These are phyloP conservation scores for Scalesia atractyloides DNA, from an alignment of 129 eudicot genomes.

Conservation along the genomic window DNA sequence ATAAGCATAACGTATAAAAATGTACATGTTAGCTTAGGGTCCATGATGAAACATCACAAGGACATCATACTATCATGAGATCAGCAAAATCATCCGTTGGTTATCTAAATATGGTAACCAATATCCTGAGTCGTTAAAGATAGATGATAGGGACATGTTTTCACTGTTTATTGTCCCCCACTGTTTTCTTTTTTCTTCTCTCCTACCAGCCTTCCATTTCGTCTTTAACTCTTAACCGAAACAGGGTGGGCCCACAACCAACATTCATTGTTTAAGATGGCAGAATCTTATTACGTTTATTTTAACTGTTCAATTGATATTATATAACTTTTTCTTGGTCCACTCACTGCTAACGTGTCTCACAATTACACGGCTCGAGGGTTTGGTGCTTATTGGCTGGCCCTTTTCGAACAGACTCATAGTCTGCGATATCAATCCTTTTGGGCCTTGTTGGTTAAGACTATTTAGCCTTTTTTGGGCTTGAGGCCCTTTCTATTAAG, in stretches of 20 bases:
- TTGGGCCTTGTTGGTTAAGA: neutral
- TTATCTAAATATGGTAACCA: conserved; percentile 9
- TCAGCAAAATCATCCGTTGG: conserved; percentile 15
- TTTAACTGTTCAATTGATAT: neutral
- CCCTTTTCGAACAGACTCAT: neutral
- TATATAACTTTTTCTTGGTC: neutral
- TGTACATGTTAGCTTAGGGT: conserved; percentile 4
- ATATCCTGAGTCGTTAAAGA: conserved; percentile 13
- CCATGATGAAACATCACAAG: conserved; percentile 8
- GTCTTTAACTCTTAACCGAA: neutral
- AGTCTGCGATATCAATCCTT: neutral
- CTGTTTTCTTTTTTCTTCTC: conserved; percentile 12
- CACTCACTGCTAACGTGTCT: neutral
- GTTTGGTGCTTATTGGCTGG: neutral
- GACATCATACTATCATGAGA: neutral
- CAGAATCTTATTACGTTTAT: neutral
- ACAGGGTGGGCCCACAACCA: neutral
- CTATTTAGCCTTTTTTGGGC: neutral
- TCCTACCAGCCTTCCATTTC: neutral
- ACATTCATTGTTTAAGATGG: neutral
- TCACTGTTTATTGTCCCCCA: neutral
- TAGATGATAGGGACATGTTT: conserved; percentile 11
- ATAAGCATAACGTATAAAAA: neutral
- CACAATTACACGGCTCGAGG: neutral
- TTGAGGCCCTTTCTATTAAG: no score